Evolutionary conservation across 2,329 filamentous ascomycete genomes (phyloP), one percentile per base, ranked within the genome.

Genomic region (Leptosphaerulina australis): DNA sequence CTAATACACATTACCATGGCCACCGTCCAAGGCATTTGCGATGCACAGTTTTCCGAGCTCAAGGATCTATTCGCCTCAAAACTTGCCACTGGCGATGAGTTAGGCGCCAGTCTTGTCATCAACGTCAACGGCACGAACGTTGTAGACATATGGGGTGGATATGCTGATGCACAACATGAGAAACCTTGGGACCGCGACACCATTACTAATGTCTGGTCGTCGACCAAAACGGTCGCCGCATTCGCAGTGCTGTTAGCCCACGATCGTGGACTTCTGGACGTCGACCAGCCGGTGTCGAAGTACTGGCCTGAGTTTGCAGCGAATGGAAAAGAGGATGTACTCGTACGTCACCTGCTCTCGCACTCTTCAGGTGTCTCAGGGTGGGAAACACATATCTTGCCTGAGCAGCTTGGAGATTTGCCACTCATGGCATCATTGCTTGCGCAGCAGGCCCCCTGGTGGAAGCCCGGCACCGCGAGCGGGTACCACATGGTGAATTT

Each of bases 271-370:
- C 37, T 55, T 1, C 26, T 60, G 7, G 45, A 57, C 24, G 47
- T 56, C 6, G 28, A 43, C 18, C 50, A 59, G 25, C 56, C 52
- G 17, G 53, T 57, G 1, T 31, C 50, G 2, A 59, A 53, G 17
- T 60, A 60, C 53, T 60, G 56, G 58, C 56, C 58, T 25, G 58
- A 60, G 33, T 60, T 60, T 18, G 50, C 30, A 6, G 56, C 36
- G 2, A 60, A 60, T 11, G 53, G 56, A 0, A 60, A 60, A 18
- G 50, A 57, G 34, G 38, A 41, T 0, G 36, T 59, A 9, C 35
- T 53, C 26, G 50, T 60, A 3, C 45, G 56, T 4, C 58, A 60
- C 22, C 17, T 59, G 17, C 41, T 60, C 5, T 48, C 46, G 18
- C 50, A 60, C 17, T 24, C 58, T 4, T 47, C 33, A 9, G 58